These are phyloP conservation scores for Petunia secreta DNA, from an alignment of 257 asterid genomes.

Conservation along the genomic window DNA sequence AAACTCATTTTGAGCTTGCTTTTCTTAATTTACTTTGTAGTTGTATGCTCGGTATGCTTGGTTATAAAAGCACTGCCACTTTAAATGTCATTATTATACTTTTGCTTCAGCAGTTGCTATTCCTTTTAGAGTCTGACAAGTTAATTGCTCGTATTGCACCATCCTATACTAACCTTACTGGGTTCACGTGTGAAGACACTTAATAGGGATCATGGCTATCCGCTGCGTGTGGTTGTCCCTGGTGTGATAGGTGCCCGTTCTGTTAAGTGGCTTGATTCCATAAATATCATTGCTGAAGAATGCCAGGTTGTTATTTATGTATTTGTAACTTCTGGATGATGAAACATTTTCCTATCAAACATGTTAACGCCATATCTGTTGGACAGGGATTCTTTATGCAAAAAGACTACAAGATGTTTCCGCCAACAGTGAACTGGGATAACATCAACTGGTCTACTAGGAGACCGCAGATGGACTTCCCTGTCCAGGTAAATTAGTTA, in stretches of 20 bases:
- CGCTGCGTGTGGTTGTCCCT: slow-evolving; percentile 94
- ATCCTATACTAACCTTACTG: slow-evolving; percentile 13
- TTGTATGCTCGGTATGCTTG: background rate
- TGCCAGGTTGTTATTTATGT: slow-evolving; percentile 64
- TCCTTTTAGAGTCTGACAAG: slow-evolving; percentile 3
- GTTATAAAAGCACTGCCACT: background rate
- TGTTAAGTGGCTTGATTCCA: slow-evolving; percentile 95
- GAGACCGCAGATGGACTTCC: slow-evolving; percentile 91
- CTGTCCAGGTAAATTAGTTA: slow-evolving; percentile 72
- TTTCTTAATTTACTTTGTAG: slow-evolving; percentile 3
- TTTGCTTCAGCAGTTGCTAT: background rate
- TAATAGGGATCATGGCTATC: slow-evolving; percentile 98
- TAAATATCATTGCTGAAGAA: slow-evolving; percentile 77
- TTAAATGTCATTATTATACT: background rate
- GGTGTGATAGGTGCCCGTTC: slow-evolving; percentile 99
- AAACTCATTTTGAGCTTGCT: background rate
- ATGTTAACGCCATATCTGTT: slow-evolving; percentile 33
- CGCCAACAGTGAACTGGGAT: slow-evolving; percentile 96
- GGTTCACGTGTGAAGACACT: slow-evolving; percentile 52
- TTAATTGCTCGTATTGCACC: background rate
- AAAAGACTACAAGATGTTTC: slow-evolving; percentile 97
- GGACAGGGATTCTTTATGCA: slow-evolving; percentile 94
- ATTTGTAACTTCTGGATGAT: slow-evolving; percentile 26
- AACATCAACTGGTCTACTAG: slow-evolving; percentile 94
- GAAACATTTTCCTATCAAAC: slow-evolving; percentile 13